These are phyloP conservation scores for Aspergillus leporis DNA, from an alignment of 495 filamentous ascomycete species.

Conservation along the genomic window DNA sequence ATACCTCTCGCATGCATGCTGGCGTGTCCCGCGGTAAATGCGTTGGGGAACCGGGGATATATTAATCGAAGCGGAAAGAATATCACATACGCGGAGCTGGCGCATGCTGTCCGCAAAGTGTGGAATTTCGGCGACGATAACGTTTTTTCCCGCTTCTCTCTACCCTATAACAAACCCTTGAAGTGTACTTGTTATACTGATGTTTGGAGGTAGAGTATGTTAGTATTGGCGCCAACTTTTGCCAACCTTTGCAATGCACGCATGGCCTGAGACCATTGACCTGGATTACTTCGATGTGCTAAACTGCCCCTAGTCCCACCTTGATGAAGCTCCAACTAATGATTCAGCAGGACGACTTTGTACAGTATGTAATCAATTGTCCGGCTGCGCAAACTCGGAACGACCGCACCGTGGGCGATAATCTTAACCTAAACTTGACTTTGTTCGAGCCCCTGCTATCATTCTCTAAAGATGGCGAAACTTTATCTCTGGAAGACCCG, in stretches of 20 bases:
- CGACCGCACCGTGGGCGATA: constrained; percentile 7
- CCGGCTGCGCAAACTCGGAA: constrained; percentile 5
- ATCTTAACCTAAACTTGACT: constrained; percentile 10
- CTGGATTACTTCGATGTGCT: constrained; percentile 8
- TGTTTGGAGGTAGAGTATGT: neutral
- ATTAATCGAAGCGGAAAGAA: constrained; percentile 8
- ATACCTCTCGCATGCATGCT: too few relatives aligned
- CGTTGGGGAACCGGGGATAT: constrained; percentile 6
- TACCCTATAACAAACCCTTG: too few relatives aligned
- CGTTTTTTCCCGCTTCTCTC: too few relatives aligned
- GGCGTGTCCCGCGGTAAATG: constrained; percentile 6
- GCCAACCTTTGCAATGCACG: constrained; percentile 6
- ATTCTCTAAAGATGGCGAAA: constrained; percentile 9
- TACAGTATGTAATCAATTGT: constrained; percentile 9
- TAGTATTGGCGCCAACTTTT: constrained; percentile 10
- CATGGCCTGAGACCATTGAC: constrained; percentile 6
- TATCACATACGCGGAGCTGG: constrained; percentile 2
- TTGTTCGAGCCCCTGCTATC: constrained; percentile 5
- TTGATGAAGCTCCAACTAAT: too few relatives aligned
- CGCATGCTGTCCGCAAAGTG: constrained; percentile 5
- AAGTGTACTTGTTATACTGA: neutral
- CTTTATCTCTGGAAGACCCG: neutral
- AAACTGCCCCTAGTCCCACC: too few relatives aligned
- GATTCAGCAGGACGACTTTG: neutral
- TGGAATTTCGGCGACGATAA: constrained; percentile 13